Percentiles rank a stretch among this genome's conserved stretches.
Conservation (phyloP, 2,329 filamentous ascomycete species). For the Beauveria bassiana region DNA sequence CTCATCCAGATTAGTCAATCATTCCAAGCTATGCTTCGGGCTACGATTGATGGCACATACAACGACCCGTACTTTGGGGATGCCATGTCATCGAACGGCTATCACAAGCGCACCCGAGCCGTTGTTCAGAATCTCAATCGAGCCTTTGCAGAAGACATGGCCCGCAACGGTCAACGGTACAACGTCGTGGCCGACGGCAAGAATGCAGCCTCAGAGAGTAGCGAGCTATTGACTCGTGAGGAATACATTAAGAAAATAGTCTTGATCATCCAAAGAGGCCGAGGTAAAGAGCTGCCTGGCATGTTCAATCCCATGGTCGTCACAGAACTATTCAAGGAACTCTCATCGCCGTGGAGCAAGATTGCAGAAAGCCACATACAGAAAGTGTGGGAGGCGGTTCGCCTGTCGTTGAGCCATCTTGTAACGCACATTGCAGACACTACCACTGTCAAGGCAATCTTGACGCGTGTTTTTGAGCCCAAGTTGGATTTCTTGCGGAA, state of each 20-base stretch:
- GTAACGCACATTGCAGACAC: constrained; percentile 14
- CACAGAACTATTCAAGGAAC: constrained; percentile 50
- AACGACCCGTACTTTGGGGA: constrained; percentile 9
- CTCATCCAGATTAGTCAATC: constrained; percentile 37
- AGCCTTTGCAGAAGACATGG: too few relatives aligned
- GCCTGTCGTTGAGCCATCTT: constrained; percentile 7
- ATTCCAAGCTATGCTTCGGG: constrained; percentile 14
- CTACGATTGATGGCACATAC: constrained; percentile 31
- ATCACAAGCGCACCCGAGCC: too few relatives aligned
- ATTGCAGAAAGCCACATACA: constrained; percentile 28
- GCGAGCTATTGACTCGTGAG: constrained; percentile 8
- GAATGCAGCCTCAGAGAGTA: background rate
- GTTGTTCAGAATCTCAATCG: too few relatives aligned
- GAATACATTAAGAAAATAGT: constrained; percentile 18
- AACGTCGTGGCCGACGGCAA: constrained; percentile 19
- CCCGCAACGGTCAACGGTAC: constrained; percentile 34
- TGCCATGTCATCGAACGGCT: too few relatives aligned
- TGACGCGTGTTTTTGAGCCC: constrained; percentile 13
- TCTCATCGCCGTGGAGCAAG: constrained; percentile 45
- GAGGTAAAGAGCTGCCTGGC: constrained; percentile 48
- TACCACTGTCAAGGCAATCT: constrained; percentile 13
- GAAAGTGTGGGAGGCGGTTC: constrained; percentile 13
- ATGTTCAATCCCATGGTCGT: constrained; percentile 54
- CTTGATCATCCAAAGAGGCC: constrained; percentile 20
- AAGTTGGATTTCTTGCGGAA: constrained; percentile 15